phyloP scores from a whole-genome alignment of 2,329 filamentous ascomycete species.

The Gyromitra esculenta region DNA sequence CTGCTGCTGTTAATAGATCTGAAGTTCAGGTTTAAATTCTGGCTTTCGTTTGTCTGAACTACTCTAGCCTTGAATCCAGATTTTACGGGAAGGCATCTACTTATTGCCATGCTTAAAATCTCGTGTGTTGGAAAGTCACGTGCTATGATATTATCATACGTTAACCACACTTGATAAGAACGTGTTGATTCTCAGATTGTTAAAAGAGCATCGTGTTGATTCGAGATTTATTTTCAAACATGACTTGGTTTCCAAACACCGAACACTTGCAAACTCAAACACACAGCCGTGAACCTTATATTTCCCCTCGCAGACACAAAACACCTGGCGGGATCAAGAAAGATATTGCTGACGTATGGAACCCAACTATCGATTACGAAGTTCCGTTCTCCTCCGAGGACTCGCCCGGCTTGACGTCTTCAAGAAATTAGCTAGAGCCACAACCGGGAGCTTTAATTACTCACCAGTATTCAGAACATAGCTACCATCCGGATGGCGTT shows the following conservation, averaged over 20 bases:
- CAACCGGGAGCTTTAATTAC: neutral
- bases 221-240: neutral
- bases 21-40: too few relatives aligned
- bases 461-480: neutral
- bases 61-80: too few relatives aligned
- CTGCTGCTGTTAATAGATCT: too few relatives aligned
- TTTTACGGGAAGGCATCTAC: too few relatives aligned
- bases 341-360: neutral
- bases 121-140: neutral
- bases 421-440: neutral
- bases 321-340: neutral
- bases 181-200: neutral
- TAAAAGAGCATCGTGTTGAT: neutral
- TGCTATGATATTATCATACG: neutral
- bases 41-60: too few relatives aligned
- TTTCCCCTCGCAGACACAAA: neutral
- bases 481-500: conserved; percentile 1
- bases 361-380: neutral
- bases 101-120: too few relatives aligned
- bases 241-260: neutral
- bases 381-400: neutral
- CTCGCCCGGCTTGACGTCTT: neutral
- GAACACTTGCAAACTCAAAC: neutral
- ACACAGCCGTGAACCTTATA: neutral
- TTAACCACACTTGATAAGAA: neutral